Percentiles rank a stretch among this genome's conserved stretches.
phyloP scores from a whole-genome alignment of 164 flowering plant species.

The Platanus orientalis region DNA sequence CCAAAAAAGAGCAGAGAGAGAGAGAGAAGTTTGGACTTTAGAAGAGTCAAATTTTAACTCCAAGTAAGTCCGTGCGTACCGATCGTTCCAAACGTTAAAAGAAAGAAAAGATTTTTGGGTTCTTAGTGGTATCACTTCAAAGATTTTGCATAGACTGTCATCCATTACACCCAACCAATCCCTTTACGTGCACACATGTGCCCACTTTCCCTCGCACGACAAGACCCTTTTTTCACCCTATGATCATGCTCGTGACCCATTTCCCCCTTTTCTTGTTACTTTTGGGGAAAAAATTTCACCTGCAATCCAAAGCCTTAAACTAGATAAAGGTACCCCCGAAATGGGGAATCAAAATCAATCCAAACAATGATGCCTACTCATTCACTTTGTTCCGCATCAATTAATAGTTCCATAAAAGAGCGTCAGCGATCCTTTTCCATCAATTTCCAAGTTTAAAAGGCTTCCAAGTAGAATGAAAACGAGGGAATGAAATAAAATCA shows the following conservation, averaged over 20 bases:
- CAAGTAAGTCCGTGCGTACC: neutral
- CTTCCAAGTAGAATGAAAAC: slow-evolving; percentile 23
- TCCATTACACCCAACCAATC: slow-evolving; percentile 36
- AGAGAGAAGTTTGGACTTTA: neutral
- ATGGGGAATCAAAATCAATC: slow-evolving; percentile 30
- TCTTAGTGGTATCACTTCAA: slow-evolving; percentile 33
- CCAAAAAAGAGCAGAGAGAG: neutral
- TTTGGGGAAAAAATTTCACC: slow-evolving; percentile 9
- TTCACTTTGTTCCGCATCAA: slow-evolving; percentile 20
- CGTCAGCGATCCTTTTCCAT: slow-evolving; percentile 27
- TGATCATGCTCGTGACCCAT: slow-evolving; percentile 19
- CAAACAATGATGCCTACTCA: slow-evolving; percentile 27
- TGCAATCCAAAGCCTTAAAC: neutral
- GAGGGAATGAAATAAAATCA: slow-evolving; percentile 16
- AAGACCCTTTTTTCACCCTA: slow-evolving; percentile 30
- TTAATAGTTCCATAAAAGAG: neutral
- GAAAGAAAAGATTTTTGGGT: slow-evolving; percentile 13
- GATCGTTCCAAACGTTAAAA: neutral
- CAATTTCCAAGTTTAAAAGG: slow-evolving; percentile 47
- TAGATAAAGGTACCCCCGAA: slow-evolving; percentile 14
- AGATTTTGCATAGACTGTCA: slow-evolving; percentile 37
- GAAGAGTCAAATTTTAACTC: neutral
- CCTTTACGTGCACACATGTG: slow-evolving; percentile 35
- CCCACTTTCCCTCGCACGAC: slow-evolving; percentile 48
- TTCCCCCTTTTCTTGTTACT: slow-evolving; percentile 14